Evolutionary conservation across 75 land plant genomes (phyloP), one percentile per base, ranked within the genome.

Genomic region (Picea glauca): DNA sequence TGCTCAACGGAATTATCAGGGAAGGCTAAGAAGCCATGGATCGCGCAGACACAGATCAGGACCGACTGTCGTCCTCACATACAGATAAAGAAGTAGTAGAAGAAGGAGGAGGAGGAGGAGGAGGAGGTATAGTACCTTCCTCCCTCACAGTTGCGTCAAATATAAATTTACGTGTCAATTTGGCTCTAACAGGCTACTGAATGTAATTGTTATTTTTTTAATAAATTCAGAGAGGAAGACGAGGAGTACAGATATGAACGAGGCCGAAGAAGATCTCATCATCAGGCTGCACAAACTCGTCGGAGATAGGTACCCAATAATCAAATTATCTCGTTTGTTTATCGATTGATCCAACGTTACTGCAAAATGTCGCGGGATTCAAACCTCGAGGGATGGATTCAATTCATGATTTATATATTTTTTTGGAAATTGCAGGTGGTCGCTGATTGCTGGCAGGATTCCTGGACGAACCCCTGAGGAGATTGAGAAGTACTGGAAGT

Each of bases 401-500:
- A 60, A 60, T 60, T 20, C n/a, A 60, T 17, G n/a, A 17, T 60
- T 14, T 58, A 8, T 58, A 14, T 8, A 66, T 7, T 4, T 21
- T 26, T 26, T 26, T 26, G 43, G 13, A 15, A 31, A 57, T 23
- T 56, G 76, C 76, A 81, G 79, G 78, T 77, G 83, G 83, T 18
- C 74, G 2, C 64, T 81, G 61, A 81, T 81, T 72, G 78, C 83
- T 12, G 83, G 83, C 20, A 77, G 83, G 58, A 70, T 81, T 60
- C 83, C 83, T 30, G 79, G 83, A 17, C 60, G 83, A 70, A 81
- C 79, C 13, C 50, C 83, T 1, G 79, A 81, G 60, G 83, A 81
- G 33, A 72, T 81, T 77, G 83, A 81, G 75, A 81, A 77, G 79
- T 81, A 81, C 54, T 81, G 79, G 78, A 81, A 74, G 20, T 76